phyloP scores from a whole-genome alignment of 495 filamentous ascomycete species.

The Penicillium daleae region DNA sequence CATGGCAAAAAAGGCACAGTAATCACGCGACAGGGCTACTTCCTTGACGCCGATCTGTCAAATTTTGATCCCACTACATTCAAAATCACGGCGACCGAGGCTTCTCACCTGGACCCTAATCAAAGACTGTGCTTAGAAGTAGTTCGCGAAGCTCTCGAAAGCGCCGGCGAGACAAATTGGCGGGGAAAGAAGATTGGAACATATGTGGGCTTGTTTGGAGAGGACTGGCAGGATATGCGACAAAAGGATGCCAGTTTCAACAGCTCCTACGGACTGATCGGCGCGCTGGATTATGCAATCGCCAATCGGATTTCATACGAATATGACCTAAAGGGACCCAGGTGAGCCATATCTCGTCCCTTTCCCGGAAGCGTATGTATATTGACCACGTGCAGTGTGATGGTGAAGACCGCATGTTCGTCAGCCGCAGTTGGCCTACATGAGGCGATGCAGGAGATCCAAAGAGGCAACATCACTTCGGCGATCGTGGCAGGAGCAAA shows the following conservation, averaged over 20 bases:
- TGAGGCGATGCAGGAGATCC: slow-evolving; percentile 27
- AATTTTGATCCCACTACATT: slow-evolving; percentile 36
- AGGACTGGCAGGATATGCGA: slow-evolving; percentile 40
- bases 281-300: slow-evolving; percentile 33
- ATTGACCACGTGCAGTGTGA: not conserved
- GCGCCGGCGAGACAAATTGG: slow-evolving; percentile 49
- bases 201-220: slow-evolving; percentile 52
- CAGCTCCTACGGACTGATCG: slow-evolving; percentile 25
- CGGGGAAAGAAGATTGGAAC: slow-evolving; percentile 49
- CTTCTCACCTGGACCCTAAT: slow-evolving; percentile 58
- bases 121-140: slow-evolving; percentile 61
- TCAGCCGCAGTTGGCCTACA: slow-evolving; percentile 32
- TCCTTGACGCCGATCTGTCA: slow-evolving; percentile 41
- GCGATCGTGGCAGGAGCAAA: slow-evolving; percentile 55
- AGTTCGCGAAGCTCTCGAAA: slow-evolving; percentile 39
- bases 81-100: slow-evolving; percentile 45
- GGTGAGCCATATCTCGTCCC: slow-evolving; percentile 18
- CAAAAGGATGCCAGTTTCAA: slow-evolving; percentile 30
- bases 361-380: not conserved
- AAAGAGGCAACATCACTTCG: slow-evolving; percentile 27
- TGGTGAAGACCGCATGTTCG: slow-evolving; percentile 40
- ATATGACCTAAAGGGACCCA: slow-evolving; percentile 34
- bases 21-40: slow-evolving; percentile 48
- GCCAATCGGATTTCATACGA: slow-evolving; percentile 41
- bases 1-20: slow-evolving; percentile 23